These are phyloP conservation scores for Saksenaea vasiformis DNA, from an alignment of 371 early-diverging fungal genomes.

Conservation along the genomic window DNA sequence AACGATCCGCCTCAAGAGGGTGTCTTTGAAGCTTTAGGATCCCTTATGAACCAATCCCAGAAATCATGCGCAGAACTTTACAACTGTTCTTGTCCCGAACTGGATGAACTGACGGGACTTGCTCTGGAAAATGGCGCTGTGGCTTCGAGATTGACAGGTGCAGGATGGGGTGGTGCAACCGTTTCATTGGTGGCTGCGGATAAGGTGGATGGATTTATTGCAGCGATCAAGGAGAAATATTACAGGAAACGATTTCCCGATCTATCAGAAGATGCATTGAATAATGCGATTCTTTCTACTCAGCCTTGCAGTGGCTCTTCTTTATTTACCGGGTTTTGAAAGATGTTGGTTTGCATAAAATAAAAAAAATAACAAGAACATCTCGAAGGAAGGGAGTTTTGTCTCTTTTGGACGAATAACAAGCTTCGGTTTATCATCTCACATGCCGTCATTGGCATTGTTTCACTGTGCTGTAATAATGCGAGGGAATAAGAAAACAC, in stretches of 20 bases:
- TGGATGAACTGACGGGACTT: slow-evolving; percentile 80
- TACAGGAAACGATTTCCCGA: slow-evolving; percentile 65
- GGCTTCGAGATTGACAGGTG: slow-evolving; percentile 89
- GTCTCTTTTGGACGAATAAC: too few species aligned
- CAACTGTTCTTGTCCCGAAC: slow-evolving; percentile 88
- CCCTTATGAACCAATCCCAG: slow-evolving; percentile 91
- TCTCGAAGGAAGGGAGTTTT: too few species aligned
- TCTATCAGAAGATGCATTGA: slow-evolving; percentile 49
- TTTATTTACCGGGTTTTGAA: slow-evolving; percentile 42
- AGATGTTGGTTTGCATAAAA: background rate
- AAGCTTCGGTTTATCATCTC: too few species aligned
- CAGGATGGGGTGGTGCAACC: slow-evolving; percentile 97
- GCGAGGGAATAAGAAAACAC: background rate
- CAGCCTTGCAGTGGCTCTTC: slow-evolving; percentile 65
- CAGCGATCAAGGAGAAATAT: slow-evolving; percentile 67
- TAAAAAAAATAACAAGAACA: too few species aligned
- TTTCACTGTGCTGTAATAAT: background rate
- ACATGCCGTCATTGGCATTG: background rate
- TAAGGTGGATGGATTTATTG: slow-evolving; percentile 64
- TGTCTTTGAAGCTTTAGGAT: slow-evolving; percentile 61
- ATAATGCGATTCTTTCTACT: slow-evolving; percentile 62
- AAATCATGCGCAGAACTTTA: slow-evolving; percentile 78
- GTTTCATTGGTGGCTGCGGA: slow-evolving; percentile 80
- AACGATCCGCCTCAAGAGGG: slow-evolving; percentile 39
- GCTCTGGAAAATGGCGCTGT: slow-evolving; percentile 74